These are phyloP conservation scores for Teunomyces lycoperdinae DNA, from an alignment of 805 yeast species.

Conservation along the genomic window DNA sequence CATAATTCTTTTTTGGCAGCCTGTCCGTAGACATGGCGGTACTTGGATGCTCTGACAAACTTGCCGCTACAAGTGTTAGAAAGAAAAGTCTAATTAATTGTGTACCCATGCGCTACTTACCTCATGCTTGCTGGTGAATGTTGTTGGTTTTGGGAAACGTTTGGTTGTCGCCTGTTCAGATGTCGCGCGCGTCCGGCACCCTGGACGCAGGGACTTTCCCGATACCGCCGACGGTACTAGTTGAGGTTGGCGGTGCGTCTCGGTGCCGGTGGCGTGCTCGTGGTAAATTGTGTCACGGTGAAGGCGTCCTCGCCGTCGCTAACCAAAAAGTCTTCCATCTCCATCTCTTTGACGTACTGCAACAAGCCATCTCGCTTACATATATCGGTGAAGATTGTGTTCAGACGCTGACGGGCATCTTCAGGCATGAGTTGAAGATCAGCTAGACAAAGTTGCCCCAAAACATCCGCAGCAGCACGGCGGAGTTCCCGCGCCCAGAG, in stretches of 20 bases:
- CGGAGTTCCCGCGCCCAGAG: not conserved
- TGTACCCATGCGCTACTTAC: not conserved
- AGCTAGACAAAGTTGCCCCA: not conserved
- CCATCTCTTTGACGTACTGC: slow-evolving; percentile 1
- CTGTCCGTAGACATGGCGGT: slow-evolving; percentile 95
- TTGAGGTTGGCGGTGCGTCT: not conserved
- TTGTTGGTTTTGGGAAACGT: not conserved
- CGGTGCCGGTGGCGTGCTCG: not conserved
- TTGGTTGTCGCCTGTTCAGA: too few species aligned
- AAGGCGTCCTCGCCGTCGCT: not conserved
- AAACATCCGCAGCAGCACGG: not conserved
- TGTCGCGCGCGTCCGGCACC: not conserved
- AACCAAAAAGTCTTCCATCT: not conserved
- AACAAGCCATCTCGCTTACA: not conserved
- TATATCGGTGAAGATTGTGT: not conserved
- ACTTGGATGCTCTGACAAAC: slow-evolving; percentile 95
- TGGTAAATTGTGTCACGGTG: not conserved
- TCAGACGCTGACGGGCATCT: not conserved
- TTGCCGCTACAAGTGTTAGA: slow-evolving; percentile 54
- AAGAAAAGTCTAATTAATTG: not conserved
- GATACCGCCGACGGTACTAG: too few species aligned
- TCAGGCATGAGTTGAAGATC: not conserved
- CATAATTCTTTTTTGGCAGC: slow-evolving; percentile 65
- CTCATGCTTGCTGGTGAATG: slow-evolving; percentile 1
- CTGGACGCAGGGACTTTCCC: not conserved